Evolutionary conservation across 2,329 filamentous ascomycete genomes (phyloP).

Genomic region (Pseudogymnoascus sp.): DNA sequence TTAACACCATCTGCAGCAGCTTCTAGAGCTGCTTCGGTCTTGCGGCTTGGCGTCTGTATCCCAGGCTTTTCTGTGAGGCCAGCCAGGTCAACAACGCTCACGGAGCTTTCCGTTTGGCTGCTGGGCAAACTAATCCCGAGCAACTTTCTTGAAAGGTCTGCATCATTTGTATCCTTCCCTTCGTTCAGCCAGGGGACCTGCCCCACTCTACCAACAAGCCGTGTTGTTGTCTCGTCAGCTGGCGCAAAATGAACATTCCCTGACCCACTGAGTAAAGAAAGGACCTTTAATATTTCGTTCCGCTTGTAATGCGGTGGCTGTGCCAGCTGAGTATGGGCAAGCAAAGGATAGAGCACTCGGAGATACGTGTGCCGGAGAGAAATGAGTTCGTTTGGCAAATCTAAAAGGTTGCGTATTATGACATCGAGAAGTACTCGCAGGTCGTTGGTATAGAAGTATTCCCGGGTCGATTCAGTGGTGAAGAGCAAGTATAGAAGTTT

Average conservation of each 20-base stretch:
- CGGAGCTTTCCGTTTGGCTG: slow-evolving; percentile 57
- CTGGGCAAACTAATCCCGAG: slow-evolving; percentile 64
- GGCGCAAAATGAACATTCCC: slow-evolving; percentile 69
- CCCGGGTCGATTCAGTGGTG: slow-evolving; percentile 81
- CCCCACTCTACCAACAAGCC: slow-evolving; percentile 67
- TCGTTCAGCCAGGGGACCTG: slow-evolving; percentile 61
- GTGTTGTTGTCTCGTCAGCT: slow-evolving; percentile 69
- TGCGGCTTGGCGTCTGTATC: slow-evolving; percentile 69
- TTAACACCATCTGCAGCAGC: slow-evolving; percentile 18
- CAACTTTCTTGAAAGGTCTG: slow-evolving; percentile 47
- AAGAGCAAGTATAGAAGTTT: slow-evolving; percentile 95
- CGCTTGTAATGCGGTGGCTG: slow-evolving; percentile 86
- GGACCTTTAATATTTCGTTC: slow-evolving; percentile 69
- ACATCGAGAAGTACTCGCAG: slow-evolving; percentile 90
- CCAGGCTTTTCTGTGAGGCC: slow-evolving; percentile 74
- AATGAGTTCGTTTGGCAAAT: slow-evolving; percentile 75
- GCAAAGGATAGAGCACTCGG: slow-evolving; percentile 79
- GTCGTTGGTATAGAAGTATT: slow-evolving; percentile 99
- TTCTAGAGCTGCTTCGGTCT: slow-evolving; percentile 26
- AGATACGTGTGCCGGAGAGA: slow-evolving; percentile 87
- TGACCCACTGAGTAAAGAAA: slow-evolving; percentile 61
- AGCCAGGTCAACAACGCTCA: slow-evolving; percentile 72
- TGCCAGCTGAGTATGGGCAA: slow-evolving; percentile 85
- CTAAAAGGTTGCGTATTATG: slow-evolving; percentile 92
- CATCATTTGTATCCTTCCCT: slow-evolving; percentile 31